Percentiles rank a stretch among this genome's conserved stretches.
phyloP scores from a whole-genome alignment of 1,284 basidiomycete species.

The Ceratobasidium sp. region DNA sequence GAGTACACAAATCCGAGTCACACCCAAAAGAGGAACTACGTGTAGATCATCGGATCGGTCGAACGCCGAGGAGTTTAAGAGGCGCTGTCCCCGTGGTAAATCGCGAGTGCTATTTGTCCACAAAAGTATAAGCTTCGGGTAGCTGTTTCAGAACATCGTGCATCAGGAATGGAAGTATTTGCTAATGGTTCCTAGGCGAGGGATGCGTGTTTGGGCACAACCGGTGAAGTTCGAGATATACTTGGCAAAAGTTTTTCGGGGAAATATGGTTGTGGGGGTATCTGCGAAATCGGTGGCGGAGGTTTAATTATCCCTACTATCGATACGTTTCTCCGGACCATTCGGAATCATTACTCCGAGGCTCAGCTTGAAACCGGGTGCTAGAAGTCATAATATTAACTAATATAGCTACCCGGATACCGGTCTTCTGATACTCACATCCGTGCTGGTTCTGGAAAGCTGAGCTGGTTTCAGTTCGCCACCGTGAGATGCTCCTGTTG shows the following conservation, averaged over 20 bases:
- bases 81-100: too few species aligned
- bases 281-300: background rate
- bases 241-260: background rate
- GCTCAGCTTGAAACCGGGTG: background rate
- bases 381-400: background rate
- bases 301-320: background rate
- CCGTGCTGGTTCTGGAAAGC: constrained; percentile 5
- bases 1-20: too few species aligned
- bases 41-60: too few species aligned
- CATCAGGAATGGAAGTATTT: too few species aligned
- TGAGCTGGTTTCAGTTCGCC: background rate
- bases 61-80: too few species aligned
- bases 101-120: too few species aligned
- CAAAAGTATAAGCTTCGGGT: too few species aligned
- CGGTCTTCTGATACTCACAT: background rate
- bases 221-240: too few species aligned
- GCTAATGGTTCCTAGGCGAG: too few species aligned
- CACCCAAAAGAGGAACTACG: too few species aligned
- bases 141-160: too few species aligned
- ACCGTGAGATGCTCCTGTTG: background rate
- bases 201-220: too few species aligned
- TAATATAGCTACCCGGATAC: background rate
- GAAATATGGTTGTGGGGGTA: background rate
- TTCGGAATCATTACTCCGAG: background rate
- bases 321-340: background rate